These are phyloP conservation scores for Penicillium dipodomyicola DNA, from an alignment of 495 filamentous ascomycete species.

Conservation along the genomic window DNA sequence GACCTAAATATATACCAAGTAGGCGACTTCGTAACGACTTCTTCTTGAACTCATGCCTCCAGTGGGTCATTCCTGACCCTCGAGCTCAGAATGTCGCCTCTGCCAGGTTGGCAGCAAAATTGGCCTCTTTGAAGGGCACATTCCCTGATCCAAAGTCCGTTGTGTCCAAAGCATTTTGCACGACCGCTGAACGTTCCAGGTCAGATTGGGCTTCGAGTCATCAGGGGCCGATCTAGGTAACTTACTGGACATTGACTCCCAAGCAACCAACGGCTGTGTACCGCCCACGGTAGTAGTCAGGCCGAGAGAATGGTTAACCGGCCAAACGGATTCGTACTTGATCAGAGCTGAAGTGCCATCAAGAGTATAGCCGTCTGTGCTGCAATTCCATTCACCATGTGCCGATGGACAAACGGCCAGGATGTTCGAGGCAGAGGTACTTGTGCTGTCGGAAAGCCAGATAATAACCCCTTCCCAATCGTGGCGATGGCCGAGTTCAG, in stretches of 20 bases:
- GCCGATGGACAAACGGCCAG: constrained; percentile 51
- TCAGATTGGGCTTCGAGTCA: not conserved
- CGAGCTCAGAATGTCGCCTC: constrained; percentile 20
- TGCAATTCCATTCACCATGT: constrained; percentile 52
- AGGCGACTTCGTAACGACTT: not conserved
- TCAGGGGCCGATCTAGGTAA: not conserved
- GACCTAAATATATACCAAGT: no score
- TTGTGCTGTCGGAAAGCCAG: constrained; percentile 38
- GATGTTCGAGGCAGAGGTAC: constrained; percentile 42
- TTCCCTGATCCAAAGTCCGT: constrained; percentile 25
- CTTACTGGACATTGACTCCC: constrained; percentile 46
- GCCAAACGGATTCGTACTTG: constrained; percentile 48
- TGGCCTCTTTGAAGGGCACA: constrained; percentile 24
- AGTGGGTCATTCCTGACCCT: not conserved
- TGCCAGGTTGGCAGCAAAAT: constrained; percentile 18
- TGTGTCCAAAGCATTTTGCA: constrained; percentile 21
- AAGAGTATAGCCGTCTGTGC: constrained; percentile 38
- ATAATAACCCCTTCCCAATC: constrained; percentile 55
- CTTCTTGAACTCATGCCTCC: not conserved
- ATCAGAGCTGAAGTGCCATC: constrained; percentile 43
- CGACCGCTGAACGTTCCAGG: constrained; percentile 4
- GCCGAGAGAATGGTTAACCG: constrained; percentile 48
- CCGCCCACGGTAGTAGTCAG: constrained; percentile 47
- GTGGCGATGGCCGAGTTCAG: constrained; percentile 48
- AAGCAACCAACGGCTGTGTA: constrained; percentile 52